A percentile compares a stretch with the other conserved stretches of the same genome.
Conservation (phyloP, 2,329 filamentous ascomycete species). For the Chaetomium globosum region DNA sequence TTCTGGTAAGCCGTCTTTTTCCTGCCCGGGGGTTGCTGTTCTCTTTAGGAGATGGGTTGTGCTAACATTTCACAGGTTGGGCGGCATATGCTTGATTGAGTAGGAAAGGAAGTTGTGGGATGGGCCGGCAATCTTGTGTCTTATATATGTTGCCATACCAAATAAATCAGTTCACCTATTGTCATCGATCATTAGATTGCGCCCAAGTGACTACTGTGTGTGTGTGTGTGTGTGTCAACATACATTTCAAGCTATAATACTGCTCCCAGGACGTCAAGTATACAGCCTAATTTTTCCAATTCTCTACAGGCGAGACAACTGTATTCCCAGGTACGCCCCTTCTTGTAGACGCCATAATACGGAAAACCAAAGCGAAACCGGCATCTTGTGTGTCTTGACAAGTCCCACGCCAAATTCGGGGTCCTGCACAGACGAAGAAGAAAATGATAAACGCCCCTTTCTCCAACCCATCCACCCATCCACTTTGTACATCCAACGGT, state of each 20-base stretch:
- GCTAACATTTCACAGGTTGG: slow-evolving; percentile 45
- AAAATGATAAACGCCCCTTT: slow-evolving; percentile 2
- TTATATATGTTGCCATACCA: not conserved
- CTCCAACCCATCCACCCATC: not conserved
- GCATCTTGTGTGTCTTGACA: not conserved
- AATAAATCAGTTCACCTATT: not conserved
- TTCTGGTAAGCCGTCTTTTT: slow-evolving; percentile 57
- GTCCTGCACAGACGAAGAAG: not conserved
- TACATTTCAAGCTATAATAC: not conserved
- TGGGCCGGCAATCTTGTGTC: not conserved
- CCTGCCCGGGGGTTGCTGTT: not conserved
- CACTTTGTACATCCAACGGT: slow-evolving; percentile 1
- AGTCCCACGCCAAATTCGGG: not conserved
- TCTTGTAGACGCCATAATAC: not conserved
- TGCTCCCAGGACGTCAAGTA: not conserved
- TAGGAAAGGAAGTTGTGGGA: no score
- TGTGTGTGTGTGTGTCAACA: not conserved
- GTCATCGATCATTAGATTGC: not conserved
- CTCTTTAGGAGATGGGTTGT: not conserved
- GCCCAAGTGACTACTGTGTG: not conserved
- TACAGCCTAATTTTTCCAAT: not conserved
- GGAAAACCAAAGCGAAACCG: not conserved
- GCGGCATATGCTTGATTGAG: slow-evolving; percentile 51
- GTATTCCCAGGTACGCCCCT: not conserved
- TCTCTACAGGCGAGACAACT: not conserved